A percentile compares a stretch with the other conserved stretches of the same genome.
Evolutionary conservation across 1,139 yeast genomes (phyloP).

Genomic region (Sugiyamaella sp.): DNA sequence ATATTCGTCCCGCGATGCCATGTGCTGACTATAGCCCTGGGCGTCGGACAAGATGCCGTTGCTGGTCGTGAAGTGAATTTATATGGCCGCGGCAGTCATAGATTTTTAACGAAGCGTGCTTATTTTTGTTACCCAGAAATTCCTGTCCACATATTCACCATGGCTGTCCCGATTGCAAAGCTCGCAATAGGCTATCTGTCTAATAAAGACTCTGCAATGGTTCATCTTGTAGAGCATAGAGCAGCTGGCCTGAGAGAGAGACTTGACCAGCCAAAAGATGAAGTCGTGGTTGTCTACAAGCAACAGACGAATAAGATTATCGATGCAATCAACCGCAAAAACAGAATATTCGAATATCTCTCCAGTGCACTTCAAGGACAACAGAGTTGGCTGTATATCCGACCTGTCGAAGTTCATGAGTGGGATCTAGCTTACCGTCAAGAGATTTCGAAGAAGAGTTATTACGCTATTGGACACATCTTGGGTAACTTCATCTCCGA

Average conservation of each 20-base stretch:
- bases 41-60: background rate
- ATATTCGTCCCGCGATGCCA: background rate
- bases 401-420: constrained; percentile 5
- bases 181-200: background rate
- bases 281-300: background rate
- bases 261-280: background rate
- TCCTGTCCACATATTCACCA: too few species aligned
- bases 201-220: background rate
- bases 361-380: constrained; percentile 8
- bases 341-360: constrained; percentile 11
- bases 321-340: background rate
- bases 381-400: constrained; percentile 13
- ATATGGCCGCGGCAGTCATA: too few species aligned
- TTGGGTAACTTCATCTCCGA: constrained; percentile 3
- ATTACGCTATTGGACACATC: constrained; percentile 10
- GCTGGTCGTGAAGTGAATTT: too few species aligned
- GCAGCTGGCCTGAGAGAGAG: background rate
- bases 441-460: constrained; percentile 12
- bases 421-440: constrained; percentile 15
- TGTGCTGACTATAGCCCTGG: background rate
- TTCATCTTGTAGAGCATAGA: background rate
- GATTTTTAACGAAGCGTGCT: too few species aligned
- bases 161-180: background rate
- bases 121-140: too few species aligned
- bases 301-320: constrained; percentile 4